A percentile compares a stretch with the other conserved stretches of the same genome.
Conservation (phyloP, 768 basidiomycete species). For the Wakefieldia striispora region DNA sequence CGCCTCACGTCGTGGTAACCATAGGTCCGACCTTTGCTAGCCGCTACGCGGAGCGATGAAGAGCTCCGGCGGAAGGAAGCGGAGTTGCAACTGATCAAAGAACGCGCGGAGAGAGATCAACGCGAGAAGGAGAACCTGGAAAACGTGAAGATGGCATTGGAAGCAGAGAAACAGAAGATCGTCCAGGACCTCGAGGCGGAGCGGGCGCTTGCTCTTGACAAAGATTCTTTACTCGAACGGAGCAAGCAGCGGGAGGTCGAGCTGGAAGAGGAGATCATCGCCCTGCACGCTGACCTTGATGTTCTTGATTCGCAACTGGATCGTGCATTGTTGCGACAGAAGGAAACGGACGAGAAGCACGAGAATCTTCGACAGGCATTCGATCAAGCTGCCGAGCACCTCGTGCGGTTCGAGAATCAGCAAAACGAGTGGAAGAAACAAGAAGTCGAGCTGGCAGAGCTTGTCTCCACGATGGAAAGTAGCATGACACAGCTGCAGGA, state of each 20-base stretch:
- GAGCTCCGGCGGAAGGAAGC: slow-evolving; percentile 85
- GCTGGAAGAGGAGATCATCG: slow-evolving; percentile 79
- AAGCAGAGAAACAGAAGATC: slow-evolving; percentile 79
- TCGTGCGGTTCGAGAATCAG: slow-evolving; percentile 77
- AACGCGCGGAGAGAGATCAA: slow-evolving; percentile 85
- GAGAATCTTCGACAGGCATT: slow-evolving; percentile 69
- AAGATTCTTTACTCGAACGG: slow-evolving; percentile 77
- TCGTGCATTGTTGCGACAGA: slow-evolving; percentile 72
- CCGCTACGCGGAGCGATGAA: slow-evolving; percentile 89
- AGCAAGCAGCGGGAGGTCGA: slow-evolving; percentile 84
- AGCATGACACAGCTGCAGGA: slow-evolving; percentile 56
- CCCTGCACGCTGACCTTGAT: slow-evolving; percentile 81
- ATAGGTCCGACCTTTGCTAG: slow-evolving; percentile 89
- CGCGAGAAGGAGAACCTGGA: slow-evolving; percentile 78
- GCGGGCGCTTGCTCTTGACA: slow-evolving; percentile 73
- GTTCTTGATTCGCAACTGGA: slow-evolving; percentile 84
- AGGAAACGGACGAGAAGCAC: slow-evolving; percentile 77
- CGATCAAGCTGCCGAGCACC: slow-evolving; percentile 82
- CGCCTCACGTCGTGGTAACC: slow-evolving; percentile 8
- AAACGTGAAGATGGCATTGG: slow-evolving; percentile 75
- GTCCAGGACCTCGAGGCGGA: slow-evolving; percentile 84
- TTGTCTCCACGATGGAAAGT: slow-evolving; percentile 55
- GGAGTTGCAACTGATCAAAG: slow-evolving; percentile 76
- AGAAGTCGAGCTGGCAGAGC: slow-evolving; percentile 62
- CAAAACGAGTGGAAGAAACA: slow-evolving; percentile 62